Evolutionary conservation across 2,329 filamentous ascomycete species (phyloP), one percentile per base, ranked within the genome.

Genomic region (Aspergillus unguis): DNA sequence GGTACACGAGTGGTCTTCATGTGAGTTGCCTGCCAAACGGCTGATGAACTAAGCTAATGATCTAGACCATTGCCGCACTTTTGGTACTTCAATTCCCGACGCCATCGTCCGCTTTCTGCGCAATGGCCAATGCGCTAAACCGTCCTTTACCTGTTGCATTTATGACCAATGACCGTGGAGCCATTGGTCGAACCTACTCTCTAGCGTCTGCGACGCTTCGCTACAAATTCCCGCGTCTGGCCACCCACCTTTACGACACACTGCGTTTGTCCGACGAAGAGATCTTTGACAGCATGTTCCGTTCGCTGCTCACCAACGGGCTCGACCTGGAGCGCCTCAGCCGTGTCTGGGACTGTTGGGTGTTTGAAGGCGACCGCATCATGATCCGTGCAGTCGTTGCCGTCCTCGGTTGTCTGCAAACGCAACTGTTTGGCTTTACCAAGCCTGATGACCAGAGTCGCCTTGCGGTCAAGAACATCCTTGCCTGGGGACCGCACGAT

Each of bases 101-200:
- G 1, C 73, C 80, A 0, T 66, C 76, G 3, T 74, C 79, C 25
- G 77, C 82, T 3, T 86, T 86, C 68, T 74, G 82, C 48, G 72
- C 76, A 11, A 76, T 86, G 51, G 81, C 81, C 29, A 86, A 85
- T 62, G 73, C 81, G 29, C 75, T 86, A 36, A 85, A 85, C 61
- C 79, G 83, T 3, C 76, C 82, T 0, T 70, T 85, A 2, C 81
- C 83, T 6, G 74, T 85, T 44, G 81, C 81, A 4, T 85, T 85
- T 67, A 75, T 85, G 43, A 77, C 82, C 6, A 74, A 79, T 57
- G 83, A 85, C 59, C 71, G 75, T 11, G 72, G 75, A n/a, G 78
- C 78, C 44, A 82, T 81, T 55, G 69, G 72, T n/a, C 76, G 78
- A 54, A 77, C 80, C 3, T 82, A 84, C 65, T 72, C 75, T 0